Evolutionary conservation across 495 filamentous ascomycete genomes (phyloP).

Genomic region (Penicillium manginii): DNA sequence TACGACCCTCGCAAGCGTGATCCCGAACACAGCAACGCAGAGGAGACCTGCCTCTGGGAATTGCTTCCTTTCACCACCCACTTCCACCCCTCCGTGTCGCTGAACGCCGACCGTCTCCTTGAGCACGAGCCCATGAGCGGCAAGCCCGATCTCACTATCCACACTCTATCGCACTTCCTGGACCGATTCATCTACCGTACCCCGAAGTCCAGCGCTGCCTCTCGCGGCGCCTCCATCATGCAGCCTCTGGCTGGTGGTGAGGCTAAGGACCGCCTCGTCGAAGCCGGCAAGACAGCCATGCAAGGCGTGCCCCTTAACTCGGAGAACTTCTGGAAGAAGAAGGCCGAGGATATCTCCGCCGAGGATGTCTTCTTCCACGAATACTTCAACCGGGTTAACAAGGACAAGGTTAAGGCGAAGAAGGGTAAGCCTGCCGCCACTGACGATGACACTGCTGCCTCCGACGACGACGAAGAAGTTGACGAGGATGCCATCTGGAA

Average conservation of each 20-base stretch:
- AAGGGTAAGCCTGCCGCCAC: constrained; percentile 47
- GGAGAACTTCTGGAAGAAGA: constrained; percentile 89
- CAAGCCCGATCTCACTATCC: constrained; percentile 85
- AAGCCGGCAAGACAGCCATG: constrained; percentile 51
- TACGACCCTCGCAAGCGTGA: constrained; percentile 93
- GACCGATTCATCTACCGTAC: constrained; percentile 97
- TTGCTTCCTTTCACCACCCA: constrained; percentile 76
- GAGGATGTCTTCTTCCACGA: constrained; percentile 98
- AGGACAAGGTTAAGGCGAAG: constrained; percentile 67
- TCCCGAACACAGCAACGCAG: constrained; percentile 87
- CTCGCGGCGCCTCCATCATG: constrained; percentile 88
- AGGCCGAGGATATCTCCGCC: constrained; percentile 77
- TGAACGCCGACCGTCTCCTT: constrained; percentile 75
- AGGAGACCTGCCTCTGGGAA: constrained; percentile 92
- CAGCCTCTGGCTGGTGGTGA: constrained; percentile 79
- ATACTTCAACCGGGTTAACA: constrained; percentile 84
- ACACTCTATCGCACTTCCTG: constrained; percentile 91
- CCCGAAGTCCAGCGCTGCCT: constrained; percentile 66
- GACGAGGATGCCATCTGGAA: constrained; percentile 86
- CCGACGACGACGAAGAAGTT: constrained; percentile 36
- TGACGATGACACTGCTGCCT: constrained; percentile 28
- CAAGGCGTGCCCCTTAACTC: constrained; percentile 68
- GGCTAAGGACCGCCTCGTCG: constrained; percentile 65
- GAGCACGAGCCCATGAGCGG: constrained; percentile 67
- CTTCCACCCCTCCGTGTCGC: constrained; percentile 94